Percentiles rank a stretch among this genome's conserved stretches.
Evolutionary conservation across 2,329 filamentous ascomycete genomes (phyloP).

Genomic region (Colletotrichum navitas): DNA sequence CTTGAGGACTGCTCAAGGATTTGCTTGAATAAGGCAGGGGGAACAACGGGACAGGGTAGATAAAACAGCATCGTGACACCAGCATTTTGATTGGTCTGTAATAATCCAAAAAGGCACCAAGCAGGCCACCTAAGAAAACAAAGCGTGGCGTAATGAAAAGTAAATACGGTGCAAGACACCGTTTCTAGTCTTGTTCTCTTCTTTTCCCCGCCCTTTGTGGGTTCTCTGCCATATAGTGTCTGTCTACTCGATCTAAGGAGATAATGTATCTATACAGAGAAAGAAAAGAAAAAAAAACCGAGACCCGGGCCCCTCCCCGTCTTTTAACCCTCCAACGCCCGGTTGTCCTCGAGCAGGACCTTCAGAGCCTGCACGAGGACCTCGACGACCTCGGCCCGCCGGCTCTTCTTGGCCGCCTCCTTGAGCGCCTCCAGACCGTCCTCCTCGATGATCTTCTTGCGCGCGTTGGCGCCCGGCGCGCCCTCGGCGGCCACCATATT

Average conservation of each 20-base stretch:
- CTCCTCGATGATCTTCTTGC: constrained; percentile 70
- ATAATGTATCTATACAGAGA: constrained; percentile 18
- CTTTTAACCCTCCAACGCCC: constrained; percentile 33
- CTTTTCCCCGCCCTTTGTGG: neutral
- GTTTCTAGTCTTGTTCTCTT: constrained; percentile 5
- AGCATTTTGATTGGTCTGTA: constrained; percentile 3
- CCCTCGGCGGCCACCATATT: constrained; percentile 79
- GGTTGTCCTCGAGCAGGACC: constrained; percentile 64
- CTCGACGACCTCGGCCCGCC: constrained; percentile 77
- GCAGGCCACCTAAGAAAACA: neutral
- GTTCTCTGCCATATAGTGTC: constrained; percentile 1
- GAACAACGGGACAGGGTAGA: neutral
- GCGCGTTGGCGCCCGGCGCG: constrained; percentile 71
- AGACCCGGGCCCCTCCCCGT: neutral
- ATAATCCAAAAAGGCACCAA: constrained; percentile 1
- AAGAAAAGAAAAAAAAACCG: neutral
- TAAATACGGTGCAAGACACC: neutral
- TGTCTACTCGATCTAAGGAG: constrained; percentile 31
- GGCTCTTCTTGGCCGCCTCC: constrained; percentile 75
- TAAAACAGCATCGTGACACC: constrained; percentile 34
- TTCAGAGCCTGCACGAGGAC: constrained; percentile 81
- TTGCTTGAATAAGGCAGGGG: neutral
- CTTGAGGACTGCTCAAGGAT: neutral
- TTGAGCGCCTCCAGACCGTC: constrained; percentile 78
- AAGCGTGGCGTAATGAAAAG: neutral